Percentiles rank a stretch among this genome's conserved stretches.
These are phyloP conservation scores for Endoconidiophora laricicola DNA, from an alignment of 2,329 filamentous ascomycete genomes.

Conservation along the genomic window DNA sequence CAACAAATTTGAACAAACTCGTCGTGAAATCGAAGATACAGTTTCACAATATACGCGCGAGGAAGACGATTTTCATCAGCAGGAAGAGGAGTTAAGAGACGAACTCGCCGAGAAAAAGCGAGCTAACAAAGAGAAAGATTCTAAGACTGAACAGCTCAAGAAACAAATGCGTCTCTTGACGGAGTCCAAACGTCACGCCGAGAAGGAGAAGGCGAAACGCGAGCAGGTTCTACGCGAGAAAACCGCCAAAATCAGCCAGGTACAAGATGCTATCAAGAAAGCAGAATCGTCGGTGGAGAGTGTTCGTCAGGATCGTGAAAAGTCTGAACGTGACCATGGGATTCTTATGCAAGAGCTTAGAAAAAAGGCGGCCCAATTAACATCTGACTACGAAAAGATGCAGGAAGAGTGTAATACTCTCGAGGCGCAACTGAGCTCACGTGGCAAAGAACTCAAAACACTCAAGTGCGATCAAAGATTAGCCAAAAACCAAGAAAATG, in stretches of 20 bases:
- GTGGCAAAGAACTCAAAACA: conserved; percentile 48
- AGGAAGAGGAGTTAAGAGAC: conserved; percentile 50
- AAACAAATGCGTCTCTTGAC: conserved; percentile 67
- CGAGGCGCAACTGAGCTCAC: conserved; percentile 55
- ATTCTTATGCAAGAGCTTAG: conserved; percentile 35
- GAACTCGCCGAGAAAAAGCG: conserved; percentile 68
- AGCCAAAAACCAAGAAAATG: conserved; percentile 43
- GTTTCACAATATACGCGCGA: conserved; percentile 54
- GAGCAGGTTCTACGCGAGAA: conserved; percentile 57
- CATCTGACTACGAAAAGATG: conserved; percentile 38
- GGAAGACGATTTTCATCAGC: conserved; percentile 50
- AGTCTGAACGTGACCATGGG: conserved; percentile 36
- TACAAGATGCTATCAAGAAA: conserved; percentile 51
- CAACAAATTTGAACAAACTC: conserved; percentile 60
- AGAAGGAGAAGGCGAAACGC: conserved; percentile 62
- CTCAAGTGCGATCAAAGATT: conserved; percentile 55
- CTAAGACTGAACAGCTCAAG: conserved; percentile 69
- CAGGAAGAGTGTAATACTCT: conserved; percentile 48
- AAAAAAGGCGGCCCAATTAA: conserved; percentile 33
- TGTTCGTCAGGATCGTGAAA: conserved; percentile 39
- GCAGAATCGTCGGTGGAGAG: conserved; percentile 48
- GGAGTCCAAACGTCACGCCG: conserved; percentile 62
- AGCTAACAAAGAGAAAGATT: conserved; percentile 75
- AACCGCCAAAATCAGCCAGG: conserved; percentile 48
- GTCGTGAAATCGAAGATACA: conserved; percentile 69